Conservation (phyloP, 208 protist species). For the Dictyostelium gargantuum region DNA sequence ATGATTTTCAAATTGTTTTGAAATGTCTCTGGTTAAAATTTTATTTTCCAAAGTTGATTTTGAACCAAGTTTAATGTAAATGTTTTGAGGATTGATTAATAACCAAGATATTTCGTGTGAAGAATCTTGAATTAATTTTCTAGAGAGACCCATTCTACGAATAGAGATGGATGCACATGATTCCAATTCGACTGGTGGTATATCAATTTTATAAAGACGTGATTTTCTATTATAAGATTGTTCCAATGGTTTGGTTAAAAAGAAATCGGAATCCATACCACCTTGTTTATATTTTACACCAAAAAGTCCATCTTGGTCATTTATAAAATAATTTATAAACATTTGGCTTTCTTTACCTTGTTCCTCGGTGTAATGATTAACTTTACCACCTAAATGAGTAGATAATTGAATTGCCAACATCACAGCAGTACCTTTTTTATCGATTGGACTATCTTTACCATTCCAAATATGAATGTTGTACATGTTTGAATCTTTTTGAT, state of each 20-base stretch:
- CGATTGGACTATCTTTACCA: slow-evolving; percentile 7
- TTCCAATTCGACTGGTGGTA: slow-evolving; percentile 2
- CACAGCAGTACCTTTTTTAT: neutral
- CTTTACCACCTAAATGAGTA: slow-evolving; percentile 44
- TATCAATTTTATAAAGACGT: slow-evolving; percentile 13
- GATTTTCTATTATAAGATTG: neutral
- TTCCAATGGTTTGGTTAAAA: neutral
- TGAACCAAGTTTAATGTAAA: neutral
- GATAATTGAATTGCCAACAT: slow-evolving; percentile 55
- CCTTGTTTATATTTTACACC: slow-evolving; percentile 16
- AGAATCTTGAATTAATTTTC: neutral
- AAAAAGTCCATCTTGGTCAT: neutral
- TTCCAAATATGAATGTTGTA: slow-evolving; percentile 51
- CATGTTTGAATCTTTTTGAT: neutral
- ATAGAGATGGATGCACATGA: neutral
- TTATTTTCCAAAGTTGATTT: slow-evolving; percentile 2
- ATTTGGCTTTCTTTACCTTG: slow-evolving; percentile 4
- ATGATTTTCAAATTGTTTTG: neutral
- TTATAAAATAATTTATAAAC: slow-evolving; percentile 26
- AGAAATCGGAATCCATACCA: neutral
- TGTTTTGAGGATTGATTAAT: neutral
- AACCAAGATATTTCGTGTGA: neutral
- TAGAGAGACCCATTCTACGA: neutral
- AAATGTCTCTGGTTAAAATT: neutral
- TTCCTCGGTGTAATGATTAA: neutral